Evolutionary conservation across 441 rosid species (phyloP).

Genomic region (Erodium chrysanthum): DNA sequence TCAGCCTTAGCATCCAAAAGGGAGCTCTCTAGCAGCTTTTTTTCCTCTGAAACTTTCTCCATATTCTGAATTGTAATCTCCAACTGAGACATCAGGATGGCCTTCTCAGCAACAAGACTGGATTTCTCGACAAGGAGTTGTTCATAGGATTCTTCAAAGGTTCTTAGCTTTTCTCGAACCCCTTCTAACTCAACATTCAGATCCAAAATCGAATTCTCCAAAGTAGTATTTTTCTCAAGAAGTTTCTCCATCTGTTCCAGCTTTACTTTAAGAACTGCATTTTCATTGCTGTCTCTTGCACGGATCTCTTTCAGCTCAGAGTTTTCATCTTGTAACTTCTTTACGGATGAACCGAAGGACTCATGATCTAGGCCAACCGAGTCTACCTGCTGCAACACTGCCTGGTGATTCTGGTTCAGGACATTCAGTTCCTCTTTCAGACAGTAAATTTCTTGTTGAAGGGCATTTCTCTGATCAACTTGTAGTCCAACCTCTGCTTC

Average conservation of each 20-base stretch:
- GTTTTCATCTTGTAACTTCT: conserved; percentile 56
- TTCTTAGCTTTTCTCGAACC: conserved; percentile 49
- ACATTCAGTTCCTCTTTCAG: conserved; percentile 79
- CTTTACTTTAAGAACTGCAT: conserved; percentile 42
- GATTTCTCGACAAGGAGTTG: conserved; percentile 52
- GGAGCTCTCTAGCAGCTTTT: conserved; percentile 53
- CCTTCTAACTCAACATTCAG: conserved; percentile 71
- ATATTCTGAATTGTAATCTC: conserved; percentile 41
- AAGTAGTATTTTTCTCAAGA: conserved; percentile 48
- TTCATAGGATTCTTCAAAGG: conserved; percentile 51
- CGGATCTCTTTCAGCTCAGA: conserved; percentile 37
- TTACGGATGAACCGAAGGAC: conserved; percentile 40
- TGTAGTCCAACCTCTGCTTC: conserved; percentile 78
- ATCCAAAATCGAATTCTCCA: conserved; percentile 77
- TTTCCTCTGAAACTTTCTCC: conserved; percentile 55
- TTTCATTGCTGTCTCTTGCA: conserved; percentile 50
- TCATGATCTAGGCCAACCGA: conserved; percentile 23
- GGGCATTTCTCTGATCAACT: conserved; percentile 76
- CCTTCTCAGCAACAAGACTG: conserved; percentile 51
- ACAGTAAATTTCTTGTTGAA: conserved; percentile 92
- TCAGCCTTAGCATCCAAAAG: conserved; percentile 60
- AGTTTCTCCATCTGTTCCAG: conserved; percentile 68
- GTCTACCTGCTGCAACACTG: conserved; percentile 58
- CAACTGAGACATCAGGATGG: conserved; percentile 42
- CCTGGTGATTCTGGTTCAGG: conserved; percentile 50